These are phyloP conservation scores for Eucommia ulmoides DNA, from an alignment of 257 asterid species.

Conservation along the genomic window DNA sequence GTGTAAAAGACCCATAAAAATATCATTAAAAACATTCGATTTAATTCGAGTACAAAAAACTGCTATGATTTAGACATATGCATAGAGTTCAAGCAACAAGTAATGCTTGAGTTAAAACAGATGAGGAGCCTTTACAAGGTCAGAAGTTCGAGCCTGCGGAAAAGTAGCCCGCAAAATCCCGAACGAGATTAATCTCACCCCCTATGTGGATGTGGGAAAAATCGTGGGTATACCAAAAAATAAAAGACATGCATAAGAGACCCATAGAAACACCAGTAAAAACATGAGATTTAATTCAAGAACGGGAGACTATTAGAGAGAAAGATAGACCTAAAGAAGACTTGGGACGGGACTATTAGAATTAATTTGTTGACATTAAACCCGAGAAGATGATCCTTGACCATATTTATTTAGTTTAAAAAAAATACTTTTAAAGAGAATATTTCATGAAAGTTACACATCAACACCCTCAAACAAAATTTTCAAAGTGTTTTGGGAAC, in stretches of 20 bases:
- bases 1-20: not conserved
- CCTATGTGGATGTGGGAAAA: not conserved
- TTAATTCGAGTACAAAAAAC: too few relatives aligned
- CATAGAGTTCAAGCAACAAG: not conserved
- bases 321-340: too few relatives aligned
- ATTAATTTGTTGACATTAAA: too few relatives aligned
- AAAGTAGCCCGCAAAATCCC: not conserved
- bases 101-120: not conserved
- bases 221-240: not conserved
- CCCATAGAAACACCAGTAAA: slow-evolving; percentile 14
- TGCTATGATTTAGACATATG: not conserved
- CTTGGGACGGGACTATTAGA: too few relatives aligned
- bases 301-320: too few relatives aligned
- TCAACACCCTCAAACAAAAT: slow-evolving; percentile 29
- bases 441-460: slow-evolving; percentile 42
- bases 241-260: slow-evolving; percentile 1
- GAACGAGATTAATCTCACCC: too few relatives aligned
- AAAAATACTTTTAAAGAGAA: slow-evolving; percentile 12
- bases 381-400: slow-evolving; percentile 19
- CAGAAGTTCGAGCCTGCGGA: too few relatives aligned
- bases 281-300: too few relatives aligned
- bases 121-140: not conserved
- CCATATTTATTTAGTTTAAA: slow-evolving; percentile 13
- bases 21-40: not conserved
- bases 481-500: slow-evolving; percentile 13